A percentile compares a stretch with the other conserved stretches of the same genome.
phyloP scores from a whole-genome alignment of 2,329 filamentous ascomycete species.

The Ustulina deusta region DNA sequence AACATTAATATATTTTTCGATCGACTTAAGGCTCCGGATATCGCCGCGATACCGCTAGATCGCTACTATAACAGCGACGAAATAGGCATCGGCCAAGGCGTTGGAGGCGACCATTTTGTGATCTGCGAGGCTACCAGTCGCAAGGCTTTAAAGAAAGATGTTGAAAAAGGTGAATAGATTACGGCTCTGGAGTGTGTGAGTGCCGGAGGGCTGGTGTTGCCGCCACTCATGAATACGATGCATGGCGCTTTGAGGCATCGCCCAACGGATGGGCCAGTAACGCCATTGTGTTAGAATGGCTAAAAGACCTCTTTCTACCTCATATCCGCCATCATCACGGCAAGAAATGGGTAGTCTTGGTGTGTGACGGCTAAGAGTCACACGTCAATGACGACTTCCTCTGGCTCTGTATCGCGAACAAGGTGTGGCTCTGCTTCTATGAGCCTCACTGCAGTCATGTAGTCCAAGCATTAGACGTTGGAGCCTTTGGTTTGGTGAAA shows the following conservation, averaged over 20 bases:
- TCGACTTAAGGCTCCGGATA: background rate
- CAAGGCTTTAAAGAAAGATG: too few relatives aligned
- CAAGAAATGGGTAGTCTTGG: background rate
- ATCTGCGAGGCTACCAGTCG: too few relatives aligned
- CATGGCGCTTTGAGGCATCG: background rate
- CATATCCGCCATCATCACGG: background rate
- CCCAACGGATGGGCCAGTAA: background rate
- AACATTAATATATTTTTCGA: background rate
- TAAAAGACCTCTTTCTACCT: background rate
- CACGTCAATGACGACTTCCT: background rate
- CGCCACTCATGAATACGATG: background rate
- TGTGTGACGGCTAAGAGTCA: background rate
- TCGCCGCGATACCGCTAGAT: background rate
- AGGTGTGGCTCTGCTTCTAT: background rate
- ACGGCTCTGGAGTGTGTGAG: too few relatives aligned
- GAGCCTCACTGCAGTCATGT: background rate
- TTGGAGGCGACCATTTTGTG: too few relatives aligned
- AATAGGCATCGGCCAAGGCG: too few relatives aligned
- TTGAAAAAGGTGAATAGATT: too few relatives aligned
- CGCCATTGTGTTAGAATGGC: background rate
- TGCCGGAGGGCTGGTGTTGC: background rate
- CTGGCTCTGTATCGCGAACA: background rate
- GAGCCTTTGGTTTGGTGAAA: background rate
- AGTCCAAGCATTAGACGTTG: background rate
- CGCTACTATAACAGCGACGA: background rate